A percentile compares a stretch with the other conserved stretches of the same genome.
Evolutionary conservation across 305 asterid species (phyloP).

Genomic region (Fraxinus platypoda): DNA sequence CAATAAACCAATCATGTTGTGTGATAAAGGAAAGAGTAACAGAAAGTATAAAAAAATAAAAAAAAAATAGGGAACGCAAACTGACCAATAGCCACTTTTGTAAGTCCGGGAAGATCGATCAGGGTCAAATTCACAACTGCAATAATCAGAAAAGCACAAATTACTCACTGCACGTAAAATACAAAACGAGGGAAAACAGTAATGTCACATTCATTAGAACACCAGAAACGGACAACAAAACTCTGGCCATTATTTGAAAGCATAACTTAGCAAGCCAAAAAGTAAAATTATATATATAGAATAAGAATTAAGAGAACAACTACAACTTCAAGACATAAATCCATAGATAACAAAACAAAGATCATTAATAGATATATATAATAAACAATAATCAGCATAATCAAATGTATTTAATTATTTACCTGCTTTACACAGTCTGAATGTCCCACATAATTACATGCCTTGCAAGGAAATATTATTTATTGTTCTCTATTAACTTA

Average conservation of each 20-base stretch:
- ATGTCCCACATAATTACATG: not conserved
- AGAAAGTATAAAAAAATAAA: not conserved
- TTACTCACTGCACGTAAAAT: conserved; percentile 17
- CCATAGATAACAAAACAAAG: not conserved
- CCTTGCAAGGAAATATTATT: not conserved
- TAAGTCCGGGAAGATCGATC: conserved; percentile 97
- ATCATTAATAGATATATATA: not conserved
- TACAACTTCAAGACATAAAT: not conserved
- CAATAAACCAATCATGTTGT: conserved; percentile 1
- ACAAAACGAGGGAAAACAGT: not conserved
- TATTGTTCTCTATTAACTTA: not conserved
- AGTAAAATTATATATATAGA: not conserved
- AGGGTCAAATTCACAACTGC: conserved; percentile 95
- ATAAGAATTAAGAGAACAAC: not conserved
- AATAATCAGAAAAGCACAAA: conserved; percentile 25
- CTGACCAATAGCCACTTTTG: conserved; percentile 97
- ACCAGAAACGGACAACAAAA: not conserved
- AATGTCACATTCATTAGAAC: not conserved
- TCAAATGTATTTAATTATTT: not conserved
- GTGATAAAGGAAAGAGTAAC: not conserved
- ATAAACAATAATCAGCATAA: not conserved
- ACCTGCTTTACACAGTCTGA: not conserved
- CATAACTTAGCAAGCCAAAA: not conserved
- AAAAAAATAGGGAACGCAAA: not conserved
- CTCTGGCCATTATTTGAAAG: not conserved